Evolutionary conservation across 73 alveolate genomes (phyloP).

Genomic region (Durusdinium trenchii): DNA sequence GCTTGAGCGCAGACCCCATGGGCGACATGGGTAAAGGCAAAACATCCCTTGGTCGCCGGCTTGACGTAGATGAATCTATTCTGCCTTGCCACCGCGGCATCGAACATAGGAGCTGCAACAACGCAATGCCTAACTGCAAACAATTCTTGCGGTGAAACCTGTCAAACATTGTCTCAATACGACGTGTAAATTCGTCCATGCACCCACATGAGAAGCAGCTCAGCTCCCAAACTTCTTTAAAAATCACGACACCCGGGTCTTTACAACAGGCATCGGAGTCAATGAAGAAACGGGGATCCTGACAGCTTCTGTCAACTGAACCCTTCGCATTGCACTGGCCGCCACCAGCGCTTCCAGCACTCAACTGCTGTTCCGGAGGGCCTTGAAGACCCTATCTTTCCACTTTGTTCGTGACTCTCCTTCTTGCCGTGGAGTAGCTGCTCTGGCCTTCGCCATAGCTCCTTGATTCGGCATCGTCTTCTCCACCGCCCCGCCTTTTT

Average conservation of each 20-base stretch:
- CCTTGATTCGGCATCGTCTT: background rate
- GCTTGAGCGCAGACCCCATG: background rate
- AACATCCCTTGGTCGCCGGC: constrained; percentile 21
- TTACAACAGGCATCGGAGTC: background rate
- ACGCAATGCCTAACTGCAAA: background rate
- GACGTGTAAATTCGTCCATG: background rate
- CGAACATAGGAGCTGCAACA: background rate
- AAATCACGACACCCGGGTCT: background rate
- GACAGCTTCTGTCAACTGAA: background rate
- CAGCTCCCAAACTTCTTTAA: background rate
- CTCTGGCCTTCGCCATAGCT: background rate
- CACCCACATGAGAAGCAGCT: background rate
- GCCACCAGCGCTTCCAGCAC: background rate
- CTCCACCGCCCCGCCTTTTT: background rate
- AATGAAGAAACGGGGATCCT: background rate
- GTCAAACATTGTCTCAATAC: background rate
- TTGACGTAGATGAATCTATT: background rate
- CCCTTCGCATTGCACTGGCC: background rate
- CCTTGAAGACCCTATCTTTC: constrained; percentile 19
- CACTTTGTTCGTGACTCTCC: constrained; percentile 11
- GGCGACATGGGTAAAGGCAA: constrained; percentile 28
- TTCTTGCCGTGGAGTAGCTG: background rate
- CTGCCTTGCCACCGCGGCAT: background rate
- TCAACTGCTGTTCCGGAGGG: background rate
- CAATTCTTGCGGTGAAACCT: background rate